Evolutionary conservation across 169 alveolate species (phyloP), one percentile per base, ranked within the genome.

Genomic region (Perkinsus olseni): DNA sequence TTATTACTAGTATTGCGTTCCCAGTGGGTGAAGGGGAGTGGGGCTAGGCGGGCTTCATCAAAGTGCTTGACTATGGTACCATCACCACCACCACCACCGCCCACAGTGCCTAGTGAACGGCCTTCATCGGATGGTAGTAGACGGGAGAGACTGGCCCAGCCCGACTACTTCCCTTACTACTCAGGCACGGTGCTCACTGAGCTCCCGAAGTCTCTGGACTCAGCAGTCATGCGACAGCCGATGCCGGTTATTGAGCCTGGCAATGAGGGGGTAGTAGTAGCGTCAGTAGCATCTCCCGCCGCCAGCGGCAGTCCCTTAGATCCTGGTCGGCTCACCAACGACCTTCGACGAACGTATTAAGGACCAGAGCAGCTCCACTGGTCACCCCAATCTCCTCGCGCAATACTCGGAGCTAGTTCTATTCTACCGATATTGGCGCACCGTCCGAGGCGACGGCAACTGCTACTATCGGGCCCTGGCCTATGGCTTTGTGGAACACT

Each of bases 361-460:
- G 82, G 34, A 62, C 34, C 82, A 62, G 82, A 62, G 82, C 82
- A 62, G 82, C 31, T 62, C 82, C 36, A 62, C 36, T 28, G 82
- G 82, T 3, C 82, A 62, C 17, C 82, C 82, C 1, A 62, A 62
- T 24, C 82, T 62, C 82, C 82, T 62, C 37, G 82, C 82, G 8
- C 82, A 62, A 28, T 62, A 62, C 31, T 62, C 82, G 37, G 37
- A 62, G 82, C 31, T 62, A 24, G 82, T 28, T 24, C 37, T 21
- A 3, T 62, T 24, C 82, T 62, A 62, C 17, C 82, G 82, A 24
- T 94, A 94, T 82, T 94, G 96, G 96, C 92, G 96, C 91, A 93
- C 95, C 74, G 94, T 94, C 39, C 92, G 94, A 94, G 96, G 96
- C 28, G 96, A 94, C 90, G 96, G 96, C 31, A 94, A 94, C 94